Percentiles rank a stretch among this genome's conserved stretches.
Conservation (phyloP, 805 yeast genomes). For the Candida nitratophila region DNA sequence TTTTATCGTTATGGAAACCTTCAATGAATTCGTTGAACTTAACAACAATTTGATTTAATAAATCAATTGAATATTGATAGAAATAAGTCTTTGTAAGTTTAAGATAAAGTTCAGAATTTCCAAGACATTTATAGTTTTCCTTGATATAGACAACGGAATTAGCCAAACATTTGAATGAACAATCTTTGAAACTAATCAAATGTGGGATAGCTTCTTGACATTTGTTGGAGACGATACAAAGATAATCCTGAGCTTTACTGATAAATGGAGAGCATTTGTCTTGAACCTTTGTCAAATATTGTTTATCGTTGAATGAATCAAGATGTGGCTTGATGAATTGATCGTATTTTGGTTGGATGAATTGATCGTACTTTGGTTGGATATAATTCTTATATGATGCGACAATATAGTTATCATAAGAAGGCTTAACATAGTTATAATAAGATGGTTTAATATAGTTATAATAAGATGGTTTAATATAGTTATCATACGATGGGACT, state of each 20-base stretch:
- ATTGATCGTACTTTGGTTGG: conserved; percentile 12
- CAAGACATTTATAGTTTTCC: background rate
- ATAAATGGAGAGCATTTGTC: background rate
- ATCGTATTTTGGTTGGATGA: too few relatives aligned
- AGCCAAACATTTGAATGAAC: background rate
- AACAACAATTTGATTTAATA: conserved; percentile 3
- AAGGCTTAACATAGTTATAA: background rate
- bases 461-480: conserved; percentile 5
- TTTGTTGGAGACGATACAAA: background rate
- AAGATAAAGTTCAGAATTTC: background rate
- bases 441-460: background rate
- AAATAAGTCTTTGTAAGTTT: background rate
- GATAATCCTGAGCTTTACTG: background rate
- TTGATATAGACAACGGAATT: background rate
- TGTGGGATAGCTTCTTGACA: background rate
- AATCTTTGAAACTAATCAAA: background rate
- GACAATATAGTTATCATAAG: conserved; percentile 3
- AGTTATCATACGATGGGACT: conserved; percentile 13
- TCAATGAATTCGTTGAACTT: conserved; percentile 7
- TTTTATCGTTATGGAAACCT: conserved; percentile 13
- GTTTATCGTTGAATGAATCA: background rate
- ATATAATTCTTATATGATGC: conserved; percentile 3
- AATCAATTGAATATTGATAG: conserved; percentile 6
- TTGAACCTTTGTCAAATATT: background rate
- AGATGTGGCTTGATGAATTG: conserved; percentile 16